These are phyloP conservation scores for Ascochyta clinopodiicola DNA, from an alignment of 2,329 filamentous ascomycete genomes.

Conservation along the genomic window DNA sequence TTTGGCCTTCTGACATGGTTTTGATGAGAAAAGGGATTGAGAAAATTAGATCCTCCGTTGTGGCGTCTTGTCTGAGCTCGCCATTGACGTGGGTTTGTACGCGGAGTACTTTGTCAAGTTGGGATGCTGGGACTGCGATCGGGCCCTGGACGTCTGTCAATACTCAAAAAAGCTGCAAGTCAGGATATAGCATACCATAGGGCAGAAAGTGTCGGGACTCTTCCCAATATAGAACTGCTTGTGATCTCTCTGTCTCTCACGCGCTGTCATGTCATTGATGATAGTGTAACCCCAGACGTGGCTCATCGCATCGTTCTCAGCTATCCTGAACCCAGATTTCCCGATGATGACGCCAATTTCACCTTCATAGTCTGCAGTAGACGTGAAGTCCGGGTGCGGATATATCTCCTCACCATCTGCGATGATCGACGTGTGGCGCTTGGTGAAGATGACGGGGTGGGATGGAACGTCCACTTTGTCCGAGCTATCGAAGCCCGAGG, in stretches of 20 bases:
- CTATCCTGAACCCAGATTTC: conserved; percentile 54
- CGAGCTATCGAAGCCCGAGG: conserved; percentile 61
- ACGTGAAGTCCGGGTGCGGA: conserved; percentile 56
- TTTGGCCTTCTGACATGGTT: conserved; percentile 54
- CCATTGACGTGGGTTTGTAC: conserved; percentile 58
- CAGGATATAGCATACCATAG: conserved; percentile 51
- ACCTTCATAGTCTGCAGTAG: conserved; percentile 62
- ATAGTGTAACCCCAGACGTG: conserved; percentile 65
- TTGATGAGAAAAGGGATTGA: conserved; percentile 54
- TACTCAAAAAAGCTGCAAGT: background rate
- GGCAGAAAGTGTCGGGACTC: conserved; percentile 62
- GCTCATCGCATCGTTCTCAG: conserved; percentile 55
- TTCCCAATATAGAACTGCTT: conserved; percentile 68
- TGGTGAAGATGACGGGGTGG: conserved; percentile 64
- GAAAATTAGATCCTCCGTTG: conserved; percentile 56
- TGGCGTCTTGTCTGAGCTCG: conserved; percentile 55
- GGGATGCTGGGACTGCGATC: conserved; percentile 56
- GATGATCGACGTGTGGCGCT: conserved; percentile 61
- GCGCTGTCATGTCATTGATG: conserved; percentile 48
- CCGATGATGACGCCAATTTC: conserved; percentile 65
- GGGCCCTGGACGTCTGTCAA: conserved; percentile 50
- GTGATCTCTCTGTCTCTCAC: conserved; percentile 48
- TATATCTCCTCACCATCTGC: conserved; percentile 57
- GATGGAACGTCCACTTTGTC: conserved; percentile 61
- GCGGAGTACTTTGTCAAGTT: conserved; percentile 53